phyloP scores from a whole-genome alignment of 768 basidiomycete species.

The Rhodotorula toruloides region DNA sequence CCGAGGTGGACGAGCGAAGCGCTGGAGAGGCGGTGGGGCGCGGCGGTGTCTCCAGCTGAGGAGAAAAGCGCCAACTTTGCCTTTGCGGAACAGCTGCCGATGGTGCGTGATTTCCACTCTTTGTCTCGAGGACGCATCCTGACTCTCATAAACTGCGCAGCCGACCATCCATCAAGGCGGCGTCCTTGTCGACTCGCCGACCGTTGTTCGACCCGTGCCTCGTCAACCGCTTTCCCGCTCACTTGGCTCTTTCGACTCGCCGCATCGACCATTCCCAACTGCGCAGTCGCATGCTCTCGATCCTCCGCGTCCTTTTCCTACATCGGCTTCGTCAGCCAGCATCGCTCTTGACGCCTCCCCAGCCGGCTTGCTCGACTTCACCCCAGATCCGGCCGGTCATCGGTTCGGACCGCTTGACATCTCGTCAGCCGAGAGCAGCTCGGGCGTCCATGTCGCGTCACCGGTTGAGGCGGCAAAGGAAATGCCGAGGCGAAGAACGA shows the following conservation, averaged over 20 bases:
- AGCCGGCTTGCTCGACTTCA: conserved; percentile 25
- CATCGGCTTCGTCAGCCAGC: conserved; percentile 9
- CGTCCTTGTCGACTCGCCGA: conserved; percentile 12
- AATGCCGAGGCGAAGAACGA: background rate
- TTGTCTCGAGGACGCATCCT: background rate
- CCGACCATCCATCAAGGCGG: background rate
- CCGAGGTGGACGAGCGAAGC: conserved; percentile 75
- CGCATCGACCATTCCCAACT: conserved; percentile 12
- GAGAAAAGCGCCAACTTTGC: background rate
- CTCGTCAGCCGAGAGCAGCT: background rate
- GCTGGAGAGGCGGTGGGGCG: conserved; percentile 44
- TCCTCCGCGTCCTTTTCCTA: conserved; percentile 12
- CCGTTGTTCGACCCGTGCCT: background rate
- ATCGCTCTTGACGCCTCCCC: conserved; percentile 16
- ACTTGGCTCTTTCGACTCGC: conserved; percentile 4
- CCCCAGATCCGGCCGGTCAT: background rate
- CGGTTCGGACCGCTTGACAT: conserved; percentile 25
- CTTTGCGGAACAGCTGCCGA: conserved; percentile 8
- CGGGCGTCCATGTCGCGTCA: background rate
- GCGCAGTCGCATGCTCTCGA: background rate
- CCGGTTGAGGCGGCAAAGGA: background rate
- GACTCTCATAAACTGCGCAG: background rate
- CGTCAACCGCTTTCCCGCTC: background rate
- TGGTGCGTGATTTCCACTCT: conserved; percentile 1
- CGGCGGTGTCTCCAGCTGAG: background rate